These are phyloP conservation scores for Penicillium hesseltinei DNA, from an alignment of 2,329 filamentous ascomycete species.

Conservation along the genomic window DNA sequence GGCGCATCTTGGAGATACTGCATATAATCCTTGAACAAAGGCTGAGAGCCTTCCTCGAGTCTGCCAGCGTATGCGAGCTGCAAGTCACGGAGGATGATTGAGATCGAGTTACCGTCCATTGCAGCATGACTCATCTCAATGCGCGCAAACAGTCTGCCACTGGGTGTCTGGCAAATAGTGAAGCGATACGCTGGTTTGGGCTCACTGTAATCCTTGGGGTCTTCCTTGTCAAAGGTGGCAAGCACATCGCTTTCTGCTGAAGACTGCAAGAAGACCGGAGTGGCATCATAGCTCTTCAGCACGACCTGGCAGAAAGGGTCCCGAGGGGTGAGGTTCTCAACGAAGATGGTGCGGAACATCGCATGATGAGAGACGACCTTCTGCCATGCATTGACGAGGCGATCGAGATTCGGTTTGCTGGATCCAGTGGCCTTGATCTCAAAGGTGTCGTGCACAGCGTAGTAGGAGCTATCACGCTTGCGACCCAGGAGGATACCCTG, in stretches of 20 bases:
- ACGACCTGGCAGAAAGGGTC: slow-evolving; percentile 38
- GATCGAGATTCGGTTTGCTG: slow-evolving; percentile 26
- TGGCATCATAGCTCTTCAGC: slow-evolving; percentile 31
- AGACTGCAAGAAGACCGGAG: slow-evolving; percentile 32
- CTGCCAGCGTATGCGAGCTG: slow-evolving; percentile 46
- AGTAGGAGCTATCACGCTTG: slow-evolving; percentile 34
- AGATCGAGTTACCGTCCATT: slow-evolving; percentile 53
- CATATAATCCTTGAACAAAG: slow-evolving; percentile 39
- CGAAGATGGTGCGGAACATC: slow-evolving; percentile 40
- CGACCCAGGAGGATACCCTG: slow-evolving; percentile 38
- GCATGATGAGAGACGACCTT: slow-evolving; percentile 33
- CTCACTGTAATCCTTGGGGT: slow-evolving; percentile 26
- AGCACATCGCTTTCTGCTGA: slow-evolving; percentile 30
- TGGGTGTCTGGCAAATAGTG: slow-evolving; percentile 44
- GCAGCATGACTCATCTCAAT: slow-evolving; percentile 54
- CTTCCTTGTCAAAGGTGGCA: slow-evolving; percentile 29
- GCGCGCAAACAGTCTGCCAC: slow-evolving; percentile 43
- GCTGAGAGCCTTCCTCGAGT: slow-evolving; percentile 37
- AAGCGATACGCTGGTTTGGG: slow-evolving; percentile 46
- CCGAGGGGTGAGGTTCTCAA: slow-evolving; percentile 32
- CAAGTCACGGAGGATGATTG: slow-evolving; percentile 49
- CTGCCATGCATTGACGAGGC: slow-evolving; percentile 32
- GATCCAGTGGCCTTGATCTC: slow-evolving; percentile 27
- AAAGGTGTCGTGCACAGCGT: slow-evolving; percentile 40
- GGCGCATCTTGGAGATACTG: slow-evolving; percentile 29